A percentile compares a stretch with the other conserved stretches of the same genome.
Evolutionary conservation across 768 basidiomycete genomes (phyloP).

Genomic region (Tephrocybe sp.): DNA sequence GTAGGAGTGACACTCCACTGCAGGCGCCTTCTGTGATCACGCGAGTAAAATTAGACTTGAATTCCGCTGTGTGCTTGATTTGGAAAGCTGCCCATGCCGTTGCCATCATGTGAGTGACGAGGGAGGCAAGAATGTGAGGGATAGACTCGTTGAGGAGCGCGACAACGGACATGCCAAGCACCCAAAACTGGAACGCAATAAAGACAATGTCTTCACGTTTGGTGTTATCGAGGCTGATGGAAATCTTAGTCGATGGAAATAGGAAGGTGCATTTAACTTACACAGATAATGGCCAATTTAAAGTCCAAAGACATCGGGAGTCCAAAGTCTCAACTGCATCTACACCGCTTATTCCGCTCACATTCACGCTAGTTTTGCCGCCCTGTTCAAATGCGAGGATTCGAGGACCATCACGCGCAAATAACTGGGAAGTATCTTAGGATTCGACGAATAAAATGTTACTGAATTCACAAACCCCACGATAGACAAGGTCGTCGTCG

Average conservation of each 20-base stretch:
- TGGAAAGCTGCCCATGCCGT: conserved; percentile 76
- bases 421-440: conserved; percentile 3
- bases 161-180: conserved; percentile 74
- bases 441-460: not conserved
- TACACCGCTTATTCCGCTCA: conserved; percentile 33
- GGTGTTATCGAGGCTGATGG: conserved; percentile 60
- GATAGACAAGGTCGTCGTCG: conserved; percentile 17
- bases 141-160: conserved; percentile 77
- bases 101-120: conserved; percentile 71
- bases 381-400: conserved; percentile 18
- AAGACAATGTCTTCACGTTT: conserved; percentile 79
- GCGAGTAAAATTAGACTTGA: conserved; percentile 54
- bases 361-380: conserved; percentile 26
- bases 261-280: conserved; percentile 35
- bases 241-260: conserved; percentile 3
- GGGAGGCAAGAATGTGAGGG: conserved; percentile 74
- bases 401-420: conserved; percentile 14
- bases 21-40: conserved; percentile 70
- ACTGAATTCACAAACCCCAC: conserved; percentile 6
- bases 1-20: conserved; percentile 49
- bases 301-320: conserved; percentile 51
- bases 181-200: conserved; percentile 79
- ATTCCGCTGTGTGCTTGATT: conserved; percentile 56
- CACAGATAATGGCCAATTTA: conserved; percentile 73
- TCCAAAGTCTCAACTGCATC: conserved; percentile 39